Evolutionary conservation across 257 asterid species (phyloP).

Genomic region (Cynanchum wilfordii): DNA sequence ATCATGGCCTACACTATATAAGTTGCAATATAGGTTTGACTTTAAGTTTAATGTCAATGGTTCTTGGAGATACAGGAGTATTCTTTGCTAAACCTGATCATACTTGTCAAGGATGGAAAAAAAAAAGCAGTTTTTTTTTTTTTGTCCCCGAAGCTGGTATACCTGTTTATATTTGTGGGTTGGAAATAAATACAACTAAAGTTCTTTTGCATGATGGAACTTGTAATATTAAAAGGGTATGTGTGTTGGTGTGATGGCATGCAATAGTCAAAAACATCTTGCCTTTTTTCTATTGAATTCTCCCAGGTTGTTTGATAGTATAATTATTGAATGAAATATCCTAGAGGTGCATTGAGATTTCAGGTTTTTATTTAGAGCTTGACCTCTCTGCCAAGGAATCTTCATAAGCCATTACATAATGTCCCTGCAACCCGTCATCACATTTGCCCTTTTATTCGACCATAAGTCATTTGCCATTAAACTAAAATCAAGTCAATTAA

Average conservation of each 20-base stretch:
- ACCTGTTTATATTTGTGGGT: background rate
- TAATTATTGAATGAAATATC: no score
- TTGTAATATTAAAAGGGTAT: background rate
- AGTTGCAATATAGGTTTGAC: background rate
- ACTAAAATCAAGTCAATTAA: no score
- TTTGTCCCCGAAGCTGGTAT: background rate
- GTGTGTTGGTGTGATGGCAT: background rate
- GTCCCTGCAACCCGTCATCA: no score
- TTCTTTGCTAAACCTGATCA: background rate
- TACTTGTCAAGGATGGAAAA: background rate
- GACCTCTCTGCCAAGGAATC: no score
- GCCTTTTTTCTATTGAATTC: background rate
- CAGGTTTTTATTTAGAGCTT: no score
- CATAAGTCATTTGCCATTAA: no score
- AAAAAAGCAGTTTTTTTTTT: background rate
- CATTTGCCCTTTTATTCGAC: no score
- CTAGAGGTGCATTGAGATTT: no score
- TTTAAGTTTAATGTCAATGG: background rate
- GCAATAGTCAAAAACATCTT: background rate
- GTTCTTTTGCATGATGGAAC: background rate
- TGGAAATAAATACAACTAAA: background rate
- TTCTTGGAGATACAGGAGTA: background rate
- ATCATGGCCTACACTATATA: background rate
- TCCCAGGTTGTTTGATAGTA: background rate
- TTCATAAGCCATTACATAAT: no score